Evolutionary conservation across 192 early-diverging fungal genomes (phyloP).

Genomic region (Oehlia diaphana): DNA sequence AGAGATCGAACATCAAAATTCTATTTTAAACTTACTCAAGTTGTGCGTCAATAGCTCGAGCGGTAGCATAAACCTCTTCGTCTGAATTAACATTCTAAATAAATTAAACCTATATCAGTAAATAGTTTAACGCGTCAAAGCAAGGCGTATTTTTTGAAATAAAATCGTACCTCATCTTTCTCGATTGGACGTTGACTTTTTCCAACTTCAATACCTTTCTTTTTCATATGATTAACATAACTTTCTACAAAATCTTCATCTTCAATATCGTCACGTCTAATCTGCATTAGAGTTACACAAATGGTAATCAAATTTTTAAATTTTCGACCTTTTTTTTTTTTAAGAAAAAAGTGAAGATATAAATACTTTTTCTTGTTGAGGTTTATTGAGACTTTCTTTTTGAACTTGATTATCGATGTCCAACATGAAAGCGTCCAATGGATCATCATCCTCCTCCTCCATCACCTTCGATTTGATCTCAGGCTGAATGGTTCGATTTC

Average conservation of each 20-base stretch:
- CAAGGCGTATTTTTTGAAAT: background rate
- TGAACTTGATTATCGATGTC: conserved; percentile 59
- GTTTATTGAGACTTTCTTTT: conserved; percentile 42
- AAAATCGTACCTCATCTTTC: conserved; percentile 46
- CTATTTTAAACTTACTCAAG: conserved; percentile 35
- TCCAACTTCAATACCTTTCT: conserved; percentile 73
- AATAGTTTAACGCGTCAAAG: background rate
- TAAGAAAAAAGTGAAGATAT: background rate
- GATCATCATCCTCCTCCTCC: conserved; percentile 56
- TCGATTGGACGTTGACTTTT: conserved; percentile 43
- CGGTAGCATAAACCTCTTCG: conserved; percentile 84
- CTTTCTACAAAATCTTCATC: conserved; percentile 77
- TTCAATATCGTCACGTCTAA: conserved; percentile 64
- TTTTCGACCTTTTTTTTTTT: background rate
- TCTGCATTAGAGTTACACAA: conserved; percentile 32
- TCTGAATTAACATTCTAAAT: conserved; percentile 67
- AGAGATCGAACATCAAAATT: background rate
- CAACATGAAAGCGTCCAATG: conserved; percentile 84
- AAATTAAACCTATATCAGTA: background rate
- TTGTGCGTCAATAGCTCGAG: conserved; percentile 61
- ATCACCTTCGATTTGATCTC: background rate
- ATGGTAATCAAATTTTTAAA: background rate
- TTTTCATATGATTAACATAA: conserved; percentile 75
- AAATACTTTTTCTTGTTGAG: conserved; percentile 48
- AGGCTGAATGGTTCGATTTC: background rate